Percentiles rank a stretch among this genome's conserved stretches.
Evolutionary conservation across 192 early-diverging fungal genomes (phyloP).

Genomic region (Coemansia pectinata): DNA sequence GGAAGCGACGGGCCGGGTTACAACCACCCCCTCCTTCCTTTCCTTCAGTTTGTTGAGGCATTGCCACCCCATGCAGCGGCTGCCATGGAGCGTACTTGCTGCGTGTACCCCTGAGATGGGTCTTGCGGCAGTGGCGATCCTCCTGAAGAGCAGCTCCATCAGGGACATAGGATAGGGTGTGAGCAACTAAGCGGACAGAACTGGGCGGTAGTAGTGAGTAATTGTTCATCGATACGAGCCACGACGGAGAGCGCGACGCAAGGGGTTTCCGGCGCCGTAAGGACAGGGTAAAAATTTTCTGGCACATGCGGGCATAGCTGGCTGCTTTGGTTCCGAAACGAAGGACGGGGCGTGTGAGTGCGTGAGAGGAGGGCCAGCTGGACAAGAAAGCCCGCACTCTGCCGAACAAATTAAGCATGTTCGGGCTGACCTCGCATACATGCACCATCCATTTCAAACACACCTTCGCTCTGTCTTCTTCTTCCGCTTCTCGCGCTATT

Average conservation of each 20-base stretch:
- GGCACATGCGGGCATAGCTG: neutral
- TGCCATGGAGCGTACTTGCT: neutral
- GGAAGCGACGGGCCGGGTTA: neutral
- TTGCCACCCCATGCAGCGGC: neutral
- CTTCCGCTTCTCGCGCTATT: slow-evolving; percentile 1
- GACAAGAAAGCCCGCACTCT: slow-evolving; percentile 2
- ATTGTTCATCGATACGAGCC: neutral
- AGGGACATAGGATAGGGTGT: neutral
- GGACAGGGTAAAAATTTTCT: neutral
- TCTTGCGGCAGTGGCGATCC: neutral
- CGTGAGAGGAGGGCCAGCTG: neutral
- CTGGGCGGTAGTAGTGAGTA: neutral
- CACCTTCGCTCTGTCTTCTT: neutral
- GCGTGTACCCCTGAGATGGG: neutral
- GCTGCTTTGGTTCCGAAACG: neutral
- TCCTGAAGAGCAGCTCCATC: neutral
- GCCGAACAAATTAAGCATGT: slow-evolving; percentile 8
- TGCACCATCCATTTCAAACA: neutral
- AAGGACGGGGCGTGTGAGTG: neutral
- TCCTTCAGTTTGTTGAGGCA: neutral
- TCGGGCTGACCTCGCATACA: slow-evolving; percentile 1
- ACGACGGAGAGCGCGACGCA: neutral
- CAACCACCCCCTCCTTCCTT: neutral
- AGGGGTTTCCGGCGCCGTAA: neutral
- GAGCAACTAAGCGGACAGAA: neutral